Percentiles rank a stretch among this genome's conserved stretches.
Evolutionary conservation across 2,329 filamentous ascomycete species (phyloP).

Genomic region (Fusarium sulawesiense): DNA sequence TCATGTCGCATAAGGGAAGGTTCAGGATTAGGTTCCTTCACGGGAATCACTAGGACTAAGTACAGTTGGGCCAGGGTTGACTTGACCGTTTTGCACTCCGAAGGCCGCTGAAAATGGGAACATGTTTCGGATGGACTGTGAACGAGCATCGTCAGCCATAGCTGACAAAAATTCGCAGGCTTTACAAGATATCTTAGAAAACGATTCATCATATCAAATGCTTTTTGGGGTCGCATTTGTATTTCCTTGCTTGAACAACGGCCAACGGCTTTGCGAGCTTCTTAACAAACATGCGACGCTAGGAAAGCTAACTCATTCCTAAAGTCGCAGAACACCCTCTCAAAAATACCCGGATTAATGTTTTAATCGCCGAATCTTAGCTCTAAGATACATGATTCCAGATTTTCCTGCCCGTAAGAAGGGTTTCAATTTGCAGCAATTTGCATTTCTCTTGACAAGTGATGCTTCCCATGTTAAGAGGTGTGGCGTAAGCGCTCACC

Average conservation of each 20-base stretch:
- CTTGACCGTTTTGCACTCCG: background rate
- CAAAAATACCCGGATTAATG: fast-evolving
- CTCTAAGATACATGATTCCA: fast-evolving
- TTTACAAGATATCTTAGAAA: no score
- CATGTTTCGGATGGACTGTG: background rate
- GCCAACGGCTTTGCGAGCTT: background rate
- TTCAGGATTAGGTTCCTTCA: slow-evolving; percentile 21
- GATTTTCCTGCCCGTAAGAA: background rate
- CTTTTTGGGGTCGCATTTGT: background rate
- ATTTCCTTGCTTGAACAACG: background rate
- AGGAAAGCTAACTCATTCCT: background rate
- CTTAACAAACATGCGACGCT: background rate
- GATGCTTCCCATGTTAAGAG: background rate
- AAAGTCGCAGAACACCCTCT: background rate
- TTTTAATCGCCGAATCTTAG: fast-evolving
- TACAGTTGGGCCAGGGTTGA: background rate
- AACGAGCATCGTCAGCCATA: background rate
- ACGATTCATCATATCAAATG: background rate
- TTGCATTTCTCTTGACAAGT: background rate
- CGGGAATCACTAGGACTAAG: slow-evolving; percentile 20
- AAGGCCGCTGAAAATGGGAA: background rate
- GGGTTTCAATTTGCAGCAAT: background rate
- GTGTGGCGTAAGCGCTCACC: slow-evolving; percentile 15
- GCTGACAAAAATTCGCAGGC: background rate
- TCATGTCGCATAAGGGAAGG: slow-evolving; percentile 35